Evolutionary conservation across 768 basidiomycete genomes (phyloP), one percentile per base, ranked within the genome.

Genomic region (Galerina marginata): DNA sequence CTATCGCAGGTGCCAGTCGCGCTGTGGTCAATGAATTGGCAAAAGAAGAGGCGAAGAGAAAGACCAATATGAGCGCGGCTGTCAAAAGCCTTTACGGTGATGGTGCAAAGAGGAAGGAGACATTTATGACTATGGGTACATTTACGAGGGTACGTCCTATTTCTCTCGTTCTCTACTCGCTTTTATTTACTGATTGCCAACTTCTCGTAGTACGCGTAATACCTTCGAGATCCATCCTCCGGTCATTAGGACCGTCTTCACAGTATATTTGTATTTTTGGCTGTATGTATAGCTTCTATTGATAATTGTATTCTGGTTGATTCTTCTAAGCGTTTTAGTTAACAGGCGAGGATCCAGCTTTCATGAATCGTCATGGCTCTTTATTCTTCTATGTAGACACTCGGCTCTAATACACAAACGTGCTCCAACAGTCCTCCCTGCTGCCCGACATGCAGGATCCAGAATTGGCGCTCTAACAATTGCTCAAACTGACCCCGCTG

Each of bases 121-220:
- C 92, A 6, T 96, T 95, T 67, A 93, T 93, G 84, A 96, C 94
- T 1, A 91, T 89, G 84, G 87, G 89, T 15, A 96, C 95, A 11
- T 97, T 96, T 66, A 96, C 91, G 9, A 85, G 95, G 76, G 94
- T 95, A 70, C 74, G 94, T 74, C 44, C 33, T 48, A 14, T 52
- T 20, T n/a, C n/a, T 42, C 23, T 16, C 44, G 12, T 25, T 25
- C 14, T 57, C 6, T 12, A 20, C 10, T 5, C 2, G 15, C 10
- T 7, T 33, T 33, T 33, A 33, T 56, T 16, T 59, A 47, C 51
- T 56, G 4, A 48, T 37, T 15, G 5, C 9, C 29, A 33, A 4
- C 29, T 50, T 45, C 51, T 51, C 12, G 16, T 23, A 65, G 63
- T 65, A 65, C 39, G 63, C 63, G 16, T 65, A 54, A 44, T 37